Evolutionary conservation across 306 rosid species (phyloP), one percentile per base, ranked within the genome.

Genomic region (Medicago lupulina): DNA sequence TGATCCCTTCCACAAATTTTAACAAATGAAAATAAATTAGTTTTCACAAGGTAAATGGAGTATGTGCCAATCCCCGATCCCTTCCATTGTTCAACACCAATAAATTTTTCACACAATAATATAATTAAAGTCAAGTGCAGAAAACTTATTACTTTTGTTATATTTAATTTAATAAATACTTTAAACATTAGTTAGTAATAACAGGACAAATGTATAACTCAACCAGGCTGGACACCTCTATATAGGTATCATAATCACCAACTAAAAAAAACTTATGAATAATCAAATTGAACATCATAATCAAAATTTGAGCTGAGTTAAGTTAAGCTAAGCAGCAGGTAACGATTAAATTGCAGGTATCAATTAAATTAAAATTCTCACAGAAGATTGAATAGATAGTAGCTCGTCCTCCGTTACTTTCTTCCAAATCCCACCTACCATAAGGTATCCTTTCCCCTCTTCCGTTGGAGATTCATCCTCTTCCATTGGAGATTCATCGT

Each of bases 351-450:
- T 68, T 76, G 16, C 12, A 75, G 64, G 2, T 46, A 71, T 57
- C 34, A 36, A 66, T 79, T 81, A 89, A 73, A 87, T 68, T 76
- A 91, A 71, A 74, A 93, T 83, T 59, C 86, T 88, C 41, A 89
- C 86, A 15, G 88, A 83, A 75, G 97, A 87, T 49, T 81, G 71
- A 17, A 91, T 84, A 67, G 83, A 89, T 23, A 79, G 79, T 21
- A 88, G 75, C 61, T 90, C 97, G 71, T 89, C 91, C 77, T 86
- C 83, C 64, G 68, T 78, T 67, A 90, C 83, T 78, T 79, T 87
- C 83, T 84, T 86, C 92, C 89, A 83, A 60, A 84, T 74, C 54
- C 97, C 93, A 12, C 74, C 92, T 6, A 85, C 84, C 87, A 90
- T 65, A 59, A 90, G 89, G 70, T 74, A 76, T 14, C 89, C 88